Percentiles rank a stretch among this genome's conserved stretches.
These are phyloP conservation scores for Penicillium odoratum DNA, from an alignment of 495 filamentous ascomycete genomes.

Conservation along the genomic window DNA sequence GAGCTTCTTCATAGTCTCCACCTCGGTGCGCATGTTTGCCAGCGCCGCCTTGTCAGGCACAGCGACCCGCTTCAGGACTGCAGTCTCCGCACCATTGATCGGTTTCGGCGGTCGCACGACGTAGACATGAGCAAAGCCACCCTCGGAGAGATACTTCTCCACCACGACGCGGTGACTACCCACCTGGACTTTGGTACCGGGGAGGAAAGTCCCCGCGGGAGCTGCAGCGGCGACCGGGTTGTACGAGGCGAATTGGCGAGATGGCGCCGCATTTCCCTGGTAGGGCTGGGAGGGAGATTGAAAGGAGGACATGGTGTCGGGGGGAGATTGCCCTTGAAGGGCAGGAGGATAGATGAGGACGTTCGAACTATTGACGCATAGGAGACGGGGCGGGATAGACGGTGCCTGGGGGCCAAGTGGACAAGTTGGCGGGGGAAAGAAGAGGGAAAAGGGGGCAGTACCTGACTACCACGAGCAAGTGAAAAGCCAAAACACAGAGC, in stretches of 20 bases:
- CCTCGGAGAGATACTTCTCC: constrained; percentile 97
- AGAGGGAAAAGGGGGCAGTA: constrained; percentile 18
- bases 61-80: constrained; percentile 94
- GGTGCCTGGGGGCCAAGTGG: constrained; percentile 28
- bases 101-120: constrained; percentile 80
- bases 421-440: constrained; percentile 27
- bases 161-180: constrained; percentile 92
- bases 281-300: constrained; percentile 28
- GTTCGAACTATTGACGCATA: constrained; percentile 27
- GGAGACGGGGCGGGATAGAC: constrained; percentile 19
- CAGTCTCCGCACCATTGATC: constrained; percentile 77
- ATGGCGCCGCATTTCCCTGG: constrained; percentile 34
- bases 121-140: constrained; percentile 98
- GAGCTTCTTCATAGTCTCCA: constrained; percentile 98
- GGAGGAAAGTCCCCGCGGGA: constrained; percentile 85
- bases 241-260: constrained; percentile 36
- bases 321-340: constrained; percentile 27
- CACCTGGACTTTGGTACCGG: constrained; percentile 94
- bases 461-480: constrained; percentile 22
- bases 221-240: constrained; percentile 49
- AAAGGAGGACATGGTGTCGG: constrained; percentile 37
- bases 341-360: constrained; percentile 16
- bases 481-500: constrained; percentile 7
- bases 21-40: constrained; percentile 95
- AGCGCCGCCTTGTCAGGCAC: constrained; percentile 93